Conservation (phyloP, 2,329 filamentous ascomycete genomes). For the Beauveria asiatica region DNA sequence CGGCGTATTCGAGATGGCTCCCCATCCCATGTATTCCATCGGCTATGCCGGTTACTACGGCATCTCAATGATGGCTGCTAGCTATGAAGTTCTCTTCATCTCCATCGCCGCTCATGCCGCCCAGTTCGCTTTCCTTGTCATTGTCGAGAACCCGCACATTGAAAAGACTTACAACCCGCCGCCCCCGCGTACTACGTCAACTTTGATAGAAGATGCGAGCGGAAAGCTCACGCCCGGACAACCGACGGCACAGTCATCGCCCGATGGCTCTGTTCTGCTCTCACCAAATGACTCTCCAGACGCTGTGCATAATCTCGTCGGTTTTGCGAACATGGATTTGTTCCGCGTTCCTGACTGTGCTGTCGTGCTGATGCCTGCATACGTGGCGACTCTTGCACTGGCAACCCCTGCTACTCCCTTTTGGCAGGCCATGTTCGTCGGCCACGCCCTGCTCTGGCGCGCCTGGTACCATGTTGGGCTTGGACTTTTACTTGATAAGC, state of each 20-base stretch:
- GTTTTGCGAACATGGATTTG: constrained; percentile 75
- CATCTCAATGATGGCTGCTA: constrained; percentile 95
- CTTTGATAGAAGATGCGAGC: constrained; percentile 25
- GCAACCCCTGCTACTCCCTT: constrained; percentile 68
- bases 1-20: constrained; percentile 97
- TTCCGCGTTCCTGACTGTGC: constrained; percentile 81
- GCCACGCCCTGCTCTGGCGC: constrained; percentile 75
- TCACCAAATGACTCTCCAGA: constrained; percentile 40
- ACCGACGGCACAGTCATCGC: constrained; percentile 14
- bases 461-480: constrained; percentile 88
- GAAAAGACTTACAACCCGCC: constrained; percentile 95
- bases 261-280: constrained; percentile 18
- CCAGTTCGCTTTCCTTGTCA: constrained; percentile 84
- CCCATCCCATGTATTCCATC: constrained; percentile 97
- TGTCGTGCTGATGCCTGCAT: constrained; percentile 65
- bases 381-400: constrained; percentile 64
- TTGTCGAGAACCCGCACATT: constrained; percentile 95
- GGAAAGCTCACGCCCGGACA: constrained; percentile 19
- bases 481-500: constrained; percentile 72
- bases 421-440: constrained; percentile 71
- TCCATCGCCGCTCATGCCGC: constrained; percentile 90
- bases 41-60: constrained; percentile 97
- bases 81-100: constrained; percentile 95
- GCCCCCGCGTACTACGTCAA: constrained; percentile 55
- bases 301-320: constrained; percentile 75